Percentiles rank a stretch among this genome's conserved stretches.
These are phyloP conservation scores for Stemphylium lycopersici DNA, from an alignment of 2,329 filamentous ascomycete species.

Conservation along the genomic window DNA sequence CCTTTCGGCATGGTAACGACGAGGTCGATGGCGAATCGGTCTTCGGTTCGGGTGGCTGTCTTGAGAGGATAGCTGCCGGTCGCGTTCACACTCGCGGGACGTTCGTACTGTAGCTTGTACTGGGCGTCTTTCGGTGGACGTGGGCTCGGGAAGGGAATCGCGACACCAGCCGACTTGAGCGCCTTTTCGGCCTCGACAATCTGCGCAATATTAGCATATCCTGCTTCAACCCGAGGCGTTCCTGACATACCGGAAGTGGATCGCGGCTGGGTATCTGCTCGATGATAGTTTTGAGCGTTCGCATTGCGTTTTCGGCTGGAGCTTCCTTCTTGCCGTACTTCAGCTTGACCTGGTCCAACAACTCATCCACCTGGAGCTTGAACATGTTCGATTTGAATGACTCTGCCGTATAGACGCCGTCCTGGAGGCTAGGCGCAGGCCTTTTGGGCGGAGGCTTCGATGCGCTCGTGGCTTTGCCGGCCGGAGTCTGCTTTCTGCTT, in stretches of 20 bases:
- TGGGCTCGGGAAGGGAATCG: constrained; percentile 86
- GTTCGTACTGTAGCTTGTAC: constrained; percentile 80
- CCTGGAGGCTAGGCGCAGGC: constrained; percentile 33
- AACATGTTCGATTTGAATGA: constrained; percentile 71
- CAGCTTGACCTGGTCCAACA: constrained; percentile 63
- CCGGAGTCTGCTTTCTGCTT: constrained; percentile 9
- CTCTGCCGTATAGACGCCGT: constrained; percentile 56
- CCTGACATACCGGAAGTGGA: constrained; percentile 51
- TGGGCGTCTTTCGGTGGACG: constrained; percentile 75
- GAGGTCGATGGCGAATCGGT: constrained; percentile 73
- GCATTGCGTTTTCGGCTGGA: constrained; percentile 54
- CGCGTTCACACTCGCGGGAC: constrained; percentile 80
- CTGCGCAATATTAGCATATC: constrained; percentile 50
- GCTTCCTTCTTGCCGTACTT: constrained; percentile 64
- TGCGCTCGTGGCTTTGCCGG: constrained; percentile 16
- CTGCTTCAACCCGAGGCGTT: neutral
- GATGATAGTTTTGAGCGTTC: constrained; percentile 44
- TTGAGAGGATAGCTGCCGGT: constrained; percentile 84
- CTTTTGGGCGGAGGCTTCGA: constrained; percentile 27
- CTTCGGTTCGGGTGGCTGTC: constrained; percentile 71
- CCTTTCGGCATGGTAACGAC: constrained; percentile 81
- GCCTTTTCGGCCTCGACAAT: constrained; percentile 72
- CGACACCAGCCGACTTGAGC: constrained; percentile 67
- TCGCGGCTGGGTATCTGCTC: constrained; percentile 61
- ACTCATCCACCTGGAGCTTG: constrained; percentile 70